Conservation (phyloP, 2,329 filamentous ascomycete genomes). For the Ophiostoma novo-ulmi region DNA sequence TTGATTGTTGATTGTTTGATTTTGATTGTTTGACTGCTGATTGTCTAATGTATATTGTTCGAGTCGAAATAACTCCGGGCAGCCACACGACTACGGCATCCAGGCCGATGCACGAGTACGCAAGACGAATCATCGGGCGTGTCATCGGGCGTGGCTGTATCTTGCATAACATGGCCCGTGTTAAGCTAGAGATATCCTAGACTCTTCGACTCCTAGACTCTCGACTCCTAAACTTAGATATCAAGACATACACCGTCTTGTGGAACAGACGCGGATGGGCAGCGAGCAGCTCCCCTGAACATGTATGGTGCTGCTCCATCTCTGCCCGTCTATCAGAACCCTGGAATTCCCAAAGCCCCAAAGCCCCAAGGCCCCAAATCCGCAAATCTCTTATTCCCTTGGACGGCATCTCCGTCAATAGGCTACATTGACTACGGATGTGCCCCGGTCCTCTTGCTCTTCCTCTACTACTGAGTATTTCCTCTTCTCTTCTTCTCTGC, state of each 20-base stretch:
- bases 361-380: no score
- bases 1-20: no score
- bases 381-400: background rate
- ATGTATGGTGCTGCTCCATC: constrained; percentile 2
- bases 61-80: no score
- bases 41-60: no score
- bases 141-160: no score
- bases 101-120: background rate
- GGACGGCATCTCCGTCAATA: background rate
- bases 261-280: background rate
- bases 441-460: background rate
- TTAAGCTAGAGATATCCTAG: background rate
- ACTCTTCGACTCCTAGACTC: background rate
- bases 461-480: background rate
- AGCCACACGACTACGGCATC: background rate
- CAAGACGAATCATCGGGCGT: background rate
- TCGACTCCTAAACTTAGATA: background rate
- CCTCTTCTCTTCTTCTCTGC: background rate
- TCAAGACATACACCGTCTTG: background rate
- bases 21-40: no score
- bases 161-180: constrained; percentile 7
- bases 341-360: no score
- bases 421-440: background rate
- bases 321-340: background rate
- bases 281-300: background rate